phyloP scores from a whole-genome alignment of 225 moss, liverwort and hornwort genomes.

The Marchantia paleacea region DNA sequence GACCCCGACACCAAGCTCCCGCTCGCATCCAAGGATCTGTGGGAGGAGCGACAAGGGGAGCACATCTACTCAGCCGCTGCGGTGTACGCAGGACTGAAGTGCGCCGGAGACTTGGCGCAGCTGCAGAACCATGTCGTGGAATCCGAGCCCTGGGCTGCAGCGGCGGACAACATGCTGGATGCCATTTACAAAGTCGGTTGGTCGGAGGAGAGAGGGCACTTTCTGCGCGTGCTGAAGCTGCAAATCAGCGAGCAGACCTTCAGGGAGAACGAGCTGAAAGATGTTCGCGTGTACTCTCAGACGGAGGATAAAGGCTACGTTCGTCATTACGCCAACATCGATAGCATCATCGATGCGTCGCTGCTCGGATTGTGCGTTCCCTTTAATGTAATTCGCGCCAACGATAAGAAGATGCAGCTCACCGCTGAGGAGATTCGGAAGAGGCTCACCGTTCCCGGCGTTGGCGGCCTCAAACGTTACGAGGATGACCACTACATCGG shows the following conservation, averaged over 20 bases:
- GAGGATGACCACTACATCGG: conserved; percentile 38
- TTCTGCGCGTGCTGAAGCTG: conserved; percentile 27
- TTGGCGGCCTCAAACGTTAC: conserved; percentile 36
- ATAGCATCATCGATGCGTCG: conserved; percentile 29
- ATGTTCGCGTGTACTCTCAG: conserved; percentile 18
- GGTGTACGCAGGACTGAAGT: conserved; percentile 27
- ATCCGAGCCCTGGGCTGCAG: conserved; percentile 22
- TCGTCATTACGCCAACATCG: conserved; percentile 27
- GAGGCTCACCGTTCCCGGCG: conserved; percentile 25
- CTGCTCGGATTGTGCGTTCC: conserved; percentile 38
- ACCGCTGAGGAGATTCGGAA: conserved; percentile 40
- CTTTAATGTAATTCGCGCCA: conserved; percentile 27
- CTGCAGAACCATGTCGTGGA: conserved; percentile 11
- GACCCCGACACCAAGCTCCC: conserved; percentile 39
- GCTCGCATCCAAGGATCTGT: conserved; percentile 35
- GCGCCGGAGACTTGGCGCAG: conserved; percentile 25
- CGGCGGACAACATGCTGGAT: conserved; percentile 26
- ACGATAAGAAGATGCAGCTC: conserved; percentile 32
- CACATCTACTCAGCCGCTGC: conserved; percentile 45
- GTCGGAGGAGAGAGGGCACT: conserved; percentile 43
- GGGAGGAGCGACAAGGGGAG: conserved; percentile 40
- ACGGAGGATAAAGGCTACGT: conserved; percentile 30
- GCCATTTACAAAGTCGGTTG: conserved; percentile 34
- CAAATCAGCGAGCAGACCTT: conserved; percentile 19
- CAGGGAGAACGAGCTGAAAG: conserved; percentile 22